Conservation (phyloP, 2,329 filamentous ascomycete species). For the Trichophyton simii region DNA sequence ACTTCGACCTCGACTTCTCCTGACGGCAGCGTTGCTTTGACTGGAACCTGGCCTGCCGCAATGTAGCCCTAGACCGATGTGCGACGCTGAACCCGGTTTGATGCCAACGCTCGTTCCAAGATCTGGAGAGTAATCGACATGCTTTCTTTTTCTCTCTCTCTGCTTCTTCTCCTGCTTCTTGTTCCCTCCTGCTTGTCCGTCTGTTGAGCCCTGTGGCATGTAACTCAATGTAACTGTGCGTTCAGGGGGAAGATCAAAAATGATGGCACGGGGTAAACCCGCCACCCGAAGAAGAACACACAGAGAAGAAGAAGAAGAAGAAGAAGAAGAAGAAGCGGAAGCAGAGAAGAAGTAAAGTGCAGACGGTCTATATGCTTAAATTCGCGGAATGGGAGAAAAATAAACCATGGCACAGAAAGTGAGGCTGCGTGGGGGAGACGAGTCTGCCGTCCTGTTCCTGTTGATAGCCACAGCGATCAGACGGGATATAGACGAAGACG, state of each 20-base stretch:
- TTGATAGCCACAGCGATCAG: background rate
- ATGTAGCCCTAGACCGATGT: background rate
- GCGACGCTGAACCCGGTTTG: background rate
- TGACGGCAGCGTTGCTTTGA: background rate
- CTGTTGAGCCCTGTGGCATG: background rate
- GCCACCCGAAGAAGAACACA: too few species aligned
- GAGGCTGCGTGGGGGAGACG: background rate
- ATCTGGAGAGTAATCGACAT: background rate
- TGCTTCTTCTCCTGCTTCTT: background rate
- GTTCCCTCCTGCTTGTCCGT: background rate
- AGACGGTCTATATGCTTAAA: constrained; percentile 3
- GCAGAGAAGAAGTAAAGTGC: background rate
- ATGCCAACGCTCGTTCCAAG: background rate
- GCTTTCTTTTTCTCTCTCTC: background rate
- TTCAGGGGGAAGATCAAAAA: background rate
- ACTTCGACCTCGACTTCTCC: background rate
- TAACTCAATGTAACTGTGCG: background rate
- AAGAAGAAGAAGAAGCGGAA: too few species aligned
- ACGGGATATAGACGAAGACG: background rate
- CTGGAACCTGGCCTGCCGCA: background rate
- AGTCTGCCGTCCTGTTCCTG: background rate
- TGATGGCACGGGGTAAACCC: too few species aligned
- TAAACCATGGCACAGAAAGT: background rate
- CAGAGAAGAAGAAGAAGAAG: background rate
- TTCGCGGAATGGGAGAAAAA: background rate